Conservation (phyloP, 2,329 filamentous ascomycete genomes). For the Penicillium thymicola region DNA sequence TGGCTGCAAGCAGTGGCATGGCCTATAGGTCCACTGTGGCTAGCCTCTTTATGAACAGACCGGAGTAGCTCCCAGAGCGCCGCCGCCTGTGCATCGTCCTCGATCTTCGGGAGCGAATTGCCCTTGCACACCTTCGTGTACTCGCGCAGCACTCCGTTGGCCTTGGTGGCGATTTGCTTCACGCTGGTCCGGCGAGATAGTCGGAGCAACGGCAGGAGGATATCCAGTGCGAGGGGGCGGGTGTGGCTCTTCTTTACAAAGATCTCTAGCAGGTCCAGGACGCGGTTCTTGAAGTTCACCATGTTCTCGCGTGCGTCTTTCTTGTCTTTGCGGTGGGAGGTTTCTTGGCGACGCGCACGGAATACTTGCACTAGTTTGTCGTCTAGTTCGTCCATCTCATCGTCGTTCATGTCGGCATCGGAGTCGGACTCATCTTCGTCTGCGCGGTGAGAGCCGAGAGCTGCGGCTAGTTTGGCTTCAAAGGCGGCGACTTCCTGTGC, state of each 20-base stretch:
- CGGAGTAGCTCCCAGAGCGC: conserved; percentile 58
- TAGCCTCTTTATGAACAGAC: conserved; percentile 64
- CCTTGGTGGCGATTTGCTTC: conserved; percentile 71
- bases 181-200: conserved; percentile 73
- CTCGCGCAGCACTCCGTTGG: conserved; percentile 66
- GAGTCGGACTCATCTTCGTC: conserved; percentile 61
- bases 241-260: conserved; percentile 76
- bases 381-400: conserved; percentile 90
- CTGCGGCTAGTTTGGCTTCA: conserved; percentile 72
- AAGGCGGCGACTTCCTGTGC: conserved; percentile 59
- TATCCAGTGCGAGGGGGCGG: conserved; percentile 62
- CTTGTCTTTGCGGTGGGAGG: conserved; percentile 75
- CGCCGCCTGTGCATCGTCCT: conserved; percentile 30
- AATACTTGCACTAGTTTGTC: conserved; percentile 81
- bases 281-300: conserved; percentile 90
- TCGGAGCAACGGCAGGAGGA: conserved; percentile 72
- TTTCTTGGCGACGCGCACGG: conserved; percentile 66
- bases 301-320: conserved; percentile 86
- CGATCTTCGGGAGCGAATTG: conserved; percentile 44
- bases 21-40: conserved; percentile 57
- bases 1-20: conserved; percentile 73
- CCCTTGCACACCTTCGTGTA: conserved; percentile 65
- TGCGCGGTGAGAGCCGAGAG: conserved; percentile 66
- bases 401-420: conserved; percentile 91
- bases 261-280: conserved; percentile 81